Evolutionary conservation across 495 filamentous ascomycete genomes (phyloP).

Genomic region (Parathielavia hyrcaniae): DNA sequence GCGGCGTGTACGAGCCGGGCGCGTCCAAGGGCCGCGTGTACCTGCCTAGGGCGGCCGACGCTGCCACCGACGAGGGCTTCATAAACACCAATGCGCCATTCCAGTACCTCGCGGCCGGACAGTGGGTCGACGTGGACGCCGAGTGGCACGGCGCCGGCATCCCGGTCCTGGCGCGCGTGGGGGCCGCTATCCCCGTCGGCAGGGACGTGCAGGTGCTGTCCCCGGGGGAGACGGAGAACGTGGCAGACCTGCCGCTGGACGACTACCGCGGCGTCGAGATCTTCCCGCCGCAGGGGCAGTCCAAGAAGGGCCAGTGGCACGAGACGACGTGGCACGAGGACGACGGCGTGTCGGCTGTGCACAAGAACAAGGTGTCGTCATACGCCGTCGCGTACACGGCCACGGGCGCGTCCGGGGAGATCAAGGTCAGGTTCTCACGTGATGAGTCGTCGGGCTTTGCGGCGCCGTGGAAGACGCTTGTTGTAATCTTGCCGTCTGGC

Average conservation of each 20-base stretch:
- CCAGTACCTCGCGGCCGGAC: constrained; percentile 51
- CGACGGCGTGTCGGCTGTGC: not conserved
- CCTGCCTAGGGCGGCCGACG: constrained; percentile 42
- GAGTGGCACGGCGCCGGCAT: constrained; percentile 8
- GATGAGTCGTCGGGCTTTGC: constrained; percentile 8
- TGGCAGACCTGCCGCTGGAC: constrained; percentile 2
- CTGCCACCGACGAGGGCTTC: constrained; percentile 47
- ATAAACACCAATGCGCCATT: constrained; percentile 57
- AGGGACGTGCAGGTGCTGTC: constrained; percentile 2
- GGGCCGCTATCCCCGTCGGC: not conserved
- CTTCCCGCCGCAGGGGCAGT: not conserved
- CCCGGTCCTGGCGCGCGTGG: not conserved
- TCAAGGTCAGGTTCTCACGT: not conserved
- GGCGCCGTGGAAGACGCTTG: constrained; percentile 6
- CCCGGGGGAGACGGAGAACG: constrained; percentile 1
- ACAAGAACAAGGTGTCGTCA: not conserved
- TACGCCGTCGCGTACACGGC: constrained; percentile 3
- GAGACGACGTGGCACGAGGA: constrained; percentile 1
- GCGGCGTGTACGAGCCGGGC: constrained; percentile 58
- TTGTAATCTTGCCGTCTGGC: constrained; percentile 2
- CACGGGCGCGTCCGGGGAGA: not conserved
- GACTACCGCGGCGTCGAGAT: constrained; percentile 5
- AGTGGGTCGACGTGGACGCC: constrained; percentile 51
- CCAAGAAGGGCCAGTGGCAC: constrained; percentile 3
- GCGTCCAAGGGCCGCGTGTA: constrained; percentile 50